These are phyloP conservation scores for Yarrowia yakushimensis DNA, from an alignment of 805 yeast species.

Conservation along the genomic window DNA sequence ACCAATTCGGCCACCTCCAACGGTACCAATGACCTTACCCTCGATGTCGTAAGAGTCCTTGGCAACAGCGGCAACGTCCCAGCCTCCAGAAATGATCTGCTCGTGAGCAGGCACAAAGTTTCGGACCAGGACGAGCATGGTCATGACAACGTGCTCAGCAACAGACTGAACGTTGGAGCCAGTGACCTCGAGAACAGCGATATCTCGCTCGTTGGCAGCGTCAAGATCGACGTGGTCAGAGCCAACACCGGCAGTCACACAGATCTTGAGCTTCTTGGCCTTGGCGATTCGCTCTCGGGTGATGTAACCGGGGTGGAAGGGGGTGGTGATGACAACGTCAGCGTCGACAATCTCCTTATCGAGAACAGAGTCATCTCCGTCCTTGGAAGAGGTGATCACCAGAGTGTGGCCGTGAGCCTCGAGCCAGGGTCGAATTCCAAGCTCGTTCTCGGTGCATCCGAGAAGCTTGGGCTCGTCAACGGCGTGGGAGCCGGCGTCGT, in stretches of 20 bases:
- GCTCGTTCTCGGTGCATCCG: background rate
- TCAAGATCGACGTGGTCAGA: conserved; percentile 1
- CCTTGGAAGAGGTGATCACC: background rate
- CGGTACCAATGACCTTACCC: conserved; percentile 4
- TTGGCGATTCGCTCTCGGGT: background rate
- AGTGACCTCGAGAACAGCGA: background rate
- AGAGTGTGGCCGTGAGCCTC: background rate
- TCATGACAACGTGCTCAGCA: background rate
- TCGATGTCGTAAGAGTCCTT: background rate
- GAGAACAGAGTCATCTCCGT: background rate
- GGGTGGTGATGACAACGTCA: background rate
- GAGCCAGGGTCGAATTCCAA: background rate
- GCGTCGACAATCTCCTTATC: conserved; percentile 1
- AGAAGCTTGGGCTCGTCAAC: background rate
- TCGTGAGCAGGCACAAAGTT: background rate
- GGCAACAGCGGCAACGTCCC: conserved; percentile 4
- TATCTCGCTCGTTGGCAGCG: background rate
- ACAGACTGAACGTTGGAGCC: conserved; percentile 8
- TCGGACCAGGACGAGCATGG: conserved; percentile 3
- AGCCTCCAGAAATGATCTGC: conserved; percentile 6
- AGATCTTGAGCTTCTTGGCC: conserved; percentile 5
- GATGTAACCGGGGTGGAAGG: conserved; percentile 1
- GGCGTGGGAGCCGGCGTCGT: background rate
- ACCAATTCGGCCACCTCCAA: background rate
- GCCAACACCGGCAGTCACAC: background rate